Conservation (phyloP, 495 filamentous ascomycete genomes). For the Penicillium manginii region DNA sequence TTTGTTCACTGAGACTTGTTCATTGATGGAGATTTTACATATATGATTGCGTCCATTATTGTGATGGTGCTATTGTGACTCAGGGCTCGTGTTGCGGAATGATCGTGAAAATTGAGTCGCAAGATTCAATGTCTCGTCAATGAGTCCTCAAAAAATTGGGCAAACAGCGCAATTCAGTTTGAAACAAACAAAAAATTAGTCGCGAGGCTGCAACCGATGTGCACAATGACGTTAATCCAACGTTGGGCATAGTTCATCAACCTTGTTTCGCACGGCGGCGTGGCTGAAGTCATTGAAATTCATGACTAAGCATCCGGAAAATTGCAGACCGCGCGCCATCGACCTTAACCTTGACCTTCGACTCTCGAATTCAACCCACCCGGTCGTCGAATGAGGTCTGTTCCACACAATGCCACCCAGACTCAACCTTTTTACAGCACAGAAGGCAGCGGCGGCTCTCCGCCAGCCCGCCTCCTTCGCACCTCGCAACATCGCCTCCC, state of each 20-base stretch:
- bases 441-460: conserved; percentile 38
- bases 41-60: neutral
- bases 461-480: conserved; percentile 32
- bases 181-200: neutral
- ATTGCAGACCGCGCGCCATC: conserved; percentile 22
- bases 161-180: neutral
- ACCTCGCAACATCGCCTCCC: conserved; percentile 30
- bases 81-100: conserved; percentile 1
- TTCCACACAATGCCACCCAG: conserved; percentile 41
- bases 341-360: conserved; percentile 11
- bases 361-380: conserved; percentile 13
- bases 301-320: conserved; percentile 16
- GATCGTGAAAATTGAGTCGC: neutral
- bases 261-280: neutral
- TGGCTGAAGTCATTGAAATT: neutral
- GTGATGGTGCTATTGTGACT: neutral
- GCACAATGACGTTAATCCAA: neutral
- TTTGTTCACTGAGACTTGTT: neutral
- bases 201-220: neutral
- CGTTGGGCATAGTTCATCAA: conserved; percentile 3
- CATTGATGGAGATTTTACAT: conserved; percentile 5
- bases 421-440: conserved; percentile 43
- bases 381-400: conserved; percentile 10
- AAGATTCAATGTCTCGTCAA: neutral
- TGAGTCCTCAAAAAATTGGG: neutral